Evolutionary conservation across 2,329 filamentous ascomycete genomes (phyloP).

Genomic region (Hawksworthiomyces lignivorus): DNA sequence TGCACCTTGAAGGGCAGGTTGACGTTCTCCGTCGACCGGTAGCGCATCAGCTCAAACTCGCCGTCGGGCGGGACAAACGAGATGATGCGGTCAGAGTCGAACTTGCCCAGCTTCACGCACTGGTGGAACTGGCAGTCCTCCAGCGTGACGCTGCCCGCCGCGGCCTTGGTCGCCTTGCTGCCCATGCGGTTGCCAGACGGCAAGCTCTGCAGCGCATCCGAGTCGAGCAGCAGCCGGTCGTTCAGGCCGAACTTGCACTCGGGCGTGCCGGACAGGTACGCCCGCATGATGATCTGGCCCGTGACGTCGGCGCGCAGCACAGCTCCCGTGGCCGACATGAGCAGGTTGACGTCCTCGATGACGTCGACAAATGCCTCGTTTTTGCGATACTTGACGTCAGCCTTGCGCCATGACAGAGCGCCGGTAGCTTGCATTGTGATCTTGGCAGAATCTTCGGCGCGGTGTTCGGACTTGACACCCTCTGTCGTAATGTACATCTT

Average conservation of each 20-base stretch:
- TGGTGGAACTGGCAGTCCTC: slow-evolving; percentile 99
- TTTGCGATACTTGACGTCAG: slow-evolving; percentile 98
- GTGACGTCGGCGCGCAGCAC: slow-evolving; percentile 94
- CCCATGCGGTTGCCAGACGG: slow-evolving; percentile 70
- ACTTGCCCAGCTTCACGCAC: slow-evolving; percentile 94
- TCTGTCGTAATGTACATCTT: slow-evolving; percentile 99
- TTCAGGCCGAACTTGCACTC: slow-evolving; percentile 99
- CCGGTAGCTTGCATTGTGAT: slow-evolving; percentile 99
- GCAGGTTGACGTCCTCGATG: slow-evolving; percentile 96
- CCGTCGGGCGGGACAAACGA: slow-evolving; percentile 95
- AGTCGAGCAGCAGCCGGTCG: slow-evolving; percentile 85
- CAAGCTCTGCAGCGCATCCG: slow-evolving; percentile 56
- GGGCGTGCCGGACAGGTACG: slow-evolving; percentile 90
- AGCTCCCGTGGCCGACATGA: slow-evolving; percentile 97
- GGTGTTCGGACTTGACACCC: slow-evolving; percentile 86
- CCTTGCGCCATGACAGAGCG: slow-evolving; percentile 90
- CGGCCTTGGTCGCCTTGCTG: slow-evolving; percentile 87
- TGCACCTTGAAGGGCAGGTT: slow-evolving; percentile 98
- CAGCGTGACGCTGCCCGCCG: slow-evolving; percentile 87
- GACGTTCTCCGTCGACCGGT: slow-evolving; percentile 96
- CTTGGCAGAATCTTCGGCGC: slow-evolving; percentile 85
- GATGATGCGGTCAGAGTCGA: slow-evolving; percentile 94
- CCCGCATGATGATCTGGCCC: slow-evolving; percentile 97
- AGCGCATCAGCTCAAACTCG: slow-evolving; percentile 98
- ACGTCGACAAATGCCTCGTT: slow-evolving; percentile 99